These are phyloP conservation scores for Hyparrhenia diplandra DNA, from an alignment of 176 grass and related monocot species.

Conservation along the genomic window DNA sequence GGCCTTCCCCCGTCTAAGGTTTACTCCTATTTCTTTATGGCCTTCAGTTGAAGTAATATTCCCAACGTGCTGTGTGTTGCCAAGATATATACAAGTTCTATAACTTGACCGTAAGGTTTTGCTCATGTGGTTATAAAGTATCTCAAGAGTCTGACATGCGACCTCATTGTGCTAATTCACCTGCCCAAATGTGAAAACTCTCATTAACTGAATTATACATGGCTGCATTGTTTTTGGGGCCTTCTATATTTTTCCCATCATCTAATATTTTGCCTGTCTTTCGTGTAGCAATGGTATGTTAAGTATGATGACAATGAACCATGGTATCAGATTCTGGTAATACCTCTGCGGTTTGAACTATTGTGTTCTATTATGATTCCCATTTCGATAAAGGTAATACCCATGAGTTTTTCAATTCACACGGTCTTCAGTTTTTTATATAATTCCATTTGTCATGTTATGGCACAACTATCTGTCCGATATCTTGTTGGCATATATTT, in stretches of 20 bases:
- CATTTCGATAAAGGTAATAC: constrained; percentile 95
- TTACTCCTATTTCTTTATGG: constrained; percentile 1
- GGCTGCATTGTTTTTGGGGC: neutral
- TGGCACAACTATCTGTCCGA: neutral
- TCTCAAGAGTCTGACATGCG: neutral
- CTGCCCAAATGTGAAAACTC: neutral
- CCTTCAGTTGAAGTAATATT: constrained; percentile 9
- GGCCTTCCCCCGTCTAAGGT: neutral
- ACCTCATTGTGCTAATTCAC: neutral
- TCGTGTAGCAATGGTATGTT: constrained; percentile 87
- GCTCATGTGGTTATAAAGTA: neutral
- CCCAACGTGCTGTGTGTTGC: neutral
- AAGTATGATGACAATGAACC: constrained; percentile 79
- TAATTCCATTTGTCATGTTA: constrained; percentile 25
- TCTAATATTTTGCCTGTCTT: constrained; percentile 4
- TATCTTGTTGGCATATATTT: neutral
- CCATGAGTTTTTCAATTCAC: neutral
- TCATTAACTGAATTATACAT: constrained; percentile 2
- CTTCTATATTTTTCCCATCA: constrained; percentile 3
- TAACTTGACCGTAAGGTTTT: neutral
- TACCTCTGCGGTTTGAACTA: constrained; percentile 88
- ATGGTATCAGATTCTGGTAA: constrained; percentile 93
- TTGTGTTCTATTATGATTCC: constrained; percentile 99
- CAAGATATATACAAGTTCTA: neutral
- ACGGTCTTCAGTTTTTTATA: constrained; percentile 25